Conservation (phyloP, 352 stramenopile species). For the Globisporangium sylvaticum region DNA sequence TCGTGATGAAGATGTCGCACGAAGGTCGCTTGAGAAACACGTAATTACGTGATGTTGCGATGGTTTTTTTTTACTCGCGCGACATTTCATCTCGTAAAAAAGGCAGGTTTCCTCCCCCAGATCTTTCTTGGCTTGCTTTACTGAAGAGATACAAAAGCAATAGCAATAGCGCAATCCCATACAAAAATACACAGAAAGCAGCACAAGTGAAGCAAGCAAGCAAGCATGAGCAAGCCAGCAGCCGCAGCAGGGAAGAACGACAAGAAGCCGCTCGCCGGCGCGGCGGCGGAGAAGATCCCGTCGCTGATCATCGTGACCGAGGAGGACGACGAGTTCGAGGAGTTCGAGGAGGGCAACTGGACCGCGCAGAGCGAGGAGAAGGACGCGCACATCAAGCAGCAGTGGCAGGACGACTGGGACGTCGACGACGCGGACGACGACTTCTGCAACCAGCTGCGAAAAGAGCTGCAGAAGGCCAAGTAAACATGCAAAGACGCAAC, state of each 20-base stretch:
- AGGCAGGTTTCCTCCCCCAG: not conserved
- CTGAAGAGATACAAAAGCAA: not conserved
- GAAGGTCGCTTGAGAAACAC: conserved; percentile 10
- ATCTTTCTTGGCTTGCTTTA: conserved; percentile 12
- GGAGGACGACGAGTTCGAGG: conserved; percentile 88
- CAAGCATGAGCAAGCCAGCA: conserved; percentile 33
- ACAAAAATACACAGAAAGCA: conserved; percentile 1
- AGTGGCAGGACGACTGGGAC: conserved; percentile 93
- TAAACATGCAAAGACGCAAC: conserved; percentile 20
- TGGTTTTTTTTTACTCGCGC: conserved; percentile 12
- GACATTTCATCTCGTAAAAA: conserved; percentile 16
- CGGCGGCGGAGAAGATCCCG: conserved; percentile 48
- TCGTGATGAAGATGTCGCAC: not conserved
- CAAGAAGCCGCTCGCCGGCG: conserved; percentile 6
- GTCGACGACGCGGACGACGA: conserved; percentile 91
- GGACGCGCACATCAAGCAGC: conserved; percentile 82
- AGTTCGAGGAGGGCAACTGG: conserved; percentile 85
- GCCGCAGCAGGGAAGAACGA: conserved; percentile 12
- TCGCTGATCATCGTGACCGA: conserved; percentile 79
- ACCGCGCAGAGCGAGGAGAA: conserved; percentile 71
- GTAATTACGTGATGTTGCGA: conserved; percentile 11
- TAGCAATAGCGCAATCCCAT: not conserved
- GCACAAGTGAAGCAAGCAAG: conserved; percentile 2
- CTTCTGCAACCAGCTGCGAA: conserved; percentile 90
- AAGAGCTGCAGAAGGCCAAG: conserved; percentile 85